Evolutionary conservation across 1,139 yeast genomes (phyloP).

Genomic region (Maudiozyma humilis): DNA sequence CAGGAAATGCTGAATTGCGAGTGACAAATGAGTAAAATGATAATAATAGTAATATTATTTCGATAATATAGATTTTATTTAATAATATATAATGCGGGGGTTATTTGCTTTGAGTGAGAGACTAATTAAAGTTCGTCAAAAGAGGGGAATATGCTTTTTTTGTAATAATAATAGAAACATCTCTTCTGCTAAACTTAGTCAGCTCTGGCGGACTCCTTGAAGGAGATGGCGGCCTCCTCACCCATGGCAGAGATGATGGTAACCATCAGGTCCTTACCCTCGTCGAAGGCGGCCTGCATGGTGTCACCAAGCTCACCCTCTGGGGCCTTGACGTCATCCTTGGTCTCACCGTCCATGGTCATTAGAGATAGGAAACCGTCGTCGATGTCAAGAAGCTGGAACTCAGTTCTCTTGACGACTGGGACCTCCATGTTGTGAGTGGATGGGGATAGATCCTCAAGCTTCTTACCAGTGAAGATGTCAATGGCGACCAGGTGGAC

Average conservation of each 20-base stretch:
- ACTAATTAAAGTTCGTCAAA: not conserved
- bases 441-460: slow-evolving; percentile 99
- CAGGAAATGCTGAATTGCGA: no score
- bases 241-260: slow-evolving; percentile 97
- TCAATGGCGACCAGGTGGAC: slow-evolving; percentile 98
- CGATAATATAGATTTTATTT: not conserved
- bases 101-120: not conserved
- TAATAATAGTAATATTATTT: not conserved
- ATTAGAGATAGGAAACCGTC: slow-evolving; percentile 96
- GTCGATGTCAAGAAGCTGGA: slow-evolving; percentile 94
- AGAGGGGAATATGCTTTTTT: not conserved
- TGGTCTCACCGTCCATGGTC: slow-evolving; percentile 96
- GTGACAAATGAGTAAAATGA: no score
- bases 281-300: slow-evolving; percentile 87
- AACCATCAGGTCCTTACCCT: slow-evolving; percentile 93
- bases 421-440: slow-evolving; percentile 99
- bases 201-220: slow-evolving; percentile 99
- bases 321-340: slow-evolving; percentile 98
- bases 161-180: not conserved
- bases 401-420: slow-evolving; percentile 91
- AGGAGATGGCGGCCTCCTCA: slow-evolving; percentile 97
- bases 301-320: slow-evolving; percentile 95
- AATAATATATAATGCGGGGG: slow-evolving; percentile 2
- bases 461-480: slow-evolving; percentile 98
- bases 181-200: slow-evolving; percentile 2